These are phyloP conservation scores for Hemerocallis citrina DNA, from an alignment of 106 monocot species.

Conservation along the genomic window DNA sequence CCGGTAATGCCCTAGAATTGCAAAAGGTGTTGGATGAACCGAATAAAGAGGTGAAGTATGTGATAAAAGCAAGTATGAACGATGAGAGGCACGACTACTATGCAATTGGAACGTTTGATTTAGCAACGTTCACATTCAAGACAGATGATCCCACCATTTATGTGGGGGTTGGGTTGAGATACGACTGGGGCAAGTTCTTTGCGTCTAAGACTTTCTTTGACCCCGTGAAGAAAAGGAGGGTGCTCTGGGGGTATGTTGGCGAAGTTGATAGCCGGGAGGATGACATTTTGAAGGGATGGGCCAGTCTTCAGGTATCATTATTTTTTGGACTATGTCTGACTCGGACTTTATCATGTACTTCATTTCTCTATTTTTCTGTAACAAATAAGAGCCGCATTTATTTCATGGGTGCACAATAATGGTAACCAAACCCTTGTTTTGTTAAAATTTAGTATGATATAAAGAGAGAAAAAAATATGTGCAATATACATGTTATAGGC, in stretches of 20 bases:
- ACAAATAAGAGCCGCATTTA: too few species aligned
- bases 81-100: constrained; percentile 81
- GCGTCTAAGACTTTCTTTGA: constrained; percentile 93
- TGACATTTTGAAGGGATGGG: constrained; percentile 76
- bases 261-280: constrained; percentile 56
- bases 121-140: constrained; percentile 27
- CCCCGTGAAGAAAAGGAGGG: constrained; percentile 33
- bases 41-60: constrained; percentile 46
- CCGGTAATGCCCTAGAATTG: constrained; percentile 1
- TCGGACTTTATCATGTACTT: too few species aligned
- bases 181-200: constrained; percentile 83
- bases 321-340: too few species aligned
- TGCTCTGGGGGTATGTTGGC: constrained; percentile 77
- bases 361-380: too few species aligned
- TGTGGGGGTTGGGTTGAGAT: constrained; percentile 66
- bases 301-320: constrained; percentile 63
- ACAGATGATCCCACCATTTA: constrained; percentile 64
- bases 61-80: constrained; percentile 76
- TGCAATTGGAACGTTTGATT: constrained; percentile 61
- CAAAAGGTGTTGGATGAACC: constrained; percentile 15
- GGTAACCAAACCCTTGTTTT: too few species aligned
- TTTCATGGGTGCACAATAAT: too few species aligned
- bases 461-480: too few species aligned
- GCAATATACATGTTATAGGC: too few species aligned
- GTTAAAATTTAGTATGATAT: too few species aligned